Evolutionary conservation across 106 monocot genomes (phyloP).

Genomic region (Gastrodia elata): DNA sequence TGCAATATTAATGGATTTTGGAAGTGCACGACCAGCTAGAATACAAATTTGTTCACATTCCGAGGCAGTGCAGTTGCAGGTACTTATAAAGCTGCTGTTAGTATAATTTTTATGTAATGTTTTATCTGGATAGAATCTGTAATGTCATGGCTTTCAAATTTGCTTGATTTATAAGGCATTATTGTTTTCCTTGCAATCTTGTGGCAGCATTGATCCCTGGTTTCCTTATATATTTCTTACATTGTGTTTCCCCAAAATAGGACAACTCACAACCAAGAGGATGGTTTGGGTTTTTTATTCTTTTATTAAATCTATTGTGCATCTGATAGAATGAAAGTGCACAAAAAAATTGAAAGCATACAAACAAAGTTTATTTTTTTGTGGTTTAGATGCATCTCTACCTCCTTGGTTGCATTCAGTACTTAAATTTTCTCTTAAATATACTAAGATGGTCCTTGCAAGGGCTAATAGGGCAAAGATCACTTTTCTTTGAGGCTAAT

Average conservation of each 20-base stretch:
- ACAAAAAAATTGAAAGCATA: no score
- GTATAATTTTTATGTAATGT: not conserved
- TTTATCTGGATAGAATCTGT: not conserved
- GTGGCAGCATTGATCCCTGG: not conserved
- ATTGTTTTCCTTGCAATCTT: not conserved
- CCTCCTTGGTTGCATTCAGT: no score
- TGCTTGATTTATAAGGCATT: not conserved
- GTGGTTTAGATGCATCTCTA: no score
- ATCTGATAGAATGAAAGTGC: no score
- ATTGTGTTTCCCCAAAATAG: not conserved
- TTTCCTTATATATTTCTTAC: not conserved
- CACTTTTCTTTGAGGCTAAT: no score
- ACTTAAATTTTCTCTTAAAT: no score
- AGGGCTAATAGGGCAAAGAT: no score
- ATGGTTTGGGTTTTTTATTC: not conserved
- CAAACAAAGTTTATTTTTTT: no score
- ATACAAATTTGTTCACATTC: constrained; percentile 75
- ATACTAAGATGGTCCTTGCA: no score
- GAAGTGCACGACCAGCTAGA: constrained; percentile 80
- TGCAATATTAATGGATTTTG: constrained; percentile 98
- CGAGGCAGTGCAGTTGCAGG: constrained; percentile 88
- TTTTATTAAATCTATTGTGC: no score
- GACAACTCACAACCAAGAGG: not conserved
- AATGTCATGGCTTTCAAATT: not conserved
- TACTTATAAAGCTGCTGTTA: constrained; percentile 9